phyloP scores from a whole-genome alignment of 148 eudicot genomes.

The Cornus controversa region DNA sequence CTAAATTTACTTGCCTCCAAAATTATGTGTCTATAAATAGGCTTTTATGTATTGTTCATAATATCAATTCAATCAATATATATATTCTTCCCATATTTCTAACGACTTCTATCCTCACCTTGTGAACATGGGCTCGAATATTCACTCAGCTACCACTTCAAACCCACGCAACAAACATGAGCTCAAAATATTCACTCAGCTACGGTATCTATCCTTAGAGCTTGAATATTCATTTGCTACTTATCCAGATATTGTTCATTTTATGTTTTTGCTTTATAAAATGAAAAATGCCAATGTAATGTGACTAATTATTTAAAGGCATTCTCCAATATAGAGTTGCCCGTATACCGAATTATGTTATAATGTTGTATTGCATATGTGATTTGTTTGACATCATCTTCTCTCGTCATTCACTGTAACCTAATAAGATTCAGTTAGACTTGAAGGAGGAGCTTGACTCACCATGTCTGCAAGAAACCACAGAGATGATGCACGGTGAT shows the following conservation, averaged over 20 bases:
- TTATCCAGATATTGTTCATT: neutral
- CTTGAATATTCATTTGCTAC: neutral
- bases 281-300: neutral
- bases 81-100: too few relatives aligned
- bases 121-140: too few relatives aligned
- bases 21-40: too few relatives aligned
- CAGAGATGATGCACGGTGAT: slow-evolving; percentile 8
- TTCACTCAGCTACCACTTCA: too few relatives aligned
- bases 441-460: slow-evolving; percentile 9
- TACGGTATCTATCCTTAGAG: neutral
- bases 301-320: neutral
- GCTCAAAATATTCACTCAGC: too few relatives aligned
- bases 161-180: too few relatives aligned
- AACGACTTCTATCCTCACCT: too few relatives aligned
- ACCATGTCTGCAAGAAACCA: neutral
- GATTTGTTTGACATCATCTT: slow-evolving; percentile 2
- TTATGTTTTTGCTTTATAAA: neutral
- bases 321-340: neutral
- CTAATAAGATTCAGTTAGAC: slow-evolving; percentile 7
- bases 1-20: too few relatives aligned
- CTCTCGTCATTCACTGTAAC: neutral
- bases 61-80: too few relatives aligned
- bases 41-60: too few relatives aligned
- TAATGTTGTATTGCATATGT: neutral
- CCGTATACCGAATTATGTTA: neutral